Base-by-base conservation (phyloP, 495 filamentous ascomycete genomes). In the Tuber melanosporum region DNA sequence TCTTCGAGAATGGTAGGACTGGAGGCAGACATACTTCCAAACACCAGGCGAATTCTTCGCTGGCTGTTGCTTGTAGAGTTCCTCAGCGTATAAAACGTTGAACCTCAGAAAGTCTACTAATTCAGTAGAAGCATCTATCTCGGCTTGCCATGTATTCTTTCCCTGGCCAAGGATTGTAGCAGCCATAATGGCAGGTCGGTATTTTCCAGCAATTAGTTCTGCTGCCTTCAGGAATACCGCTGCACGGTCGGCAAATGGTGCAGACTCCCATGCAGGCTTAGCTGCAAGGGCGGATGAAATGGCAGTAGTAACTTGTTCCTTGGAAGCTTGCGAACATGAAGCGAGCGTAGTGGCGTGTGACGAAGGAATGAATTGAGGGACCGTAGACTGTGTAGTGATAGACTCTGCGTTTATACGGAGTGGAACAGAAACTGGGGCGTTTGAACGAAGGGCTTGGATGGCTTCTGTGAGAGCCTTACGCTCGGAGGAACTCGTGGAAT, bases 61-160 rank as follows among this genome's bases (percentile, higher is more conserved):
- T 44, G 94, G 94, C 85, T 97, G 94, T 83, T 93, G 91, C 39
- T 92, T 89, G 83, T 96, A 96, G 41, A 96, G 82, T 82, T 96
- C 92, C 85, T 96, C 91, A 32, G 93, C 93, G 82, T 93, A 96
- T 82, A 92, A 90, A 52, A 95, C 93, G 79, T 93, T 94, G 86
- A 96, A 96, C 76, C 92, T 88, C 80, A 98, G 87, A 86, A 98
- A 98, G 84, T 98, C 94, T 79, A 89, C 90, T 66, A 97, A 85
- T 87, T 98, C 94, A 3, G 95, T 95, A 6, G 95, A 94, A 41
- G 95, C 90, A 85, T 98, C 94, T 79, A 98, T 97, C 88, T 98
- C 94, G 32, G 94, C 94, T 84, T 98, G 94, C 93, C 93, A 97
- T 41, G 92, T 92, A 84, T 97, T 97, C 88, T 98, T 98, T 78